Base-by-base conservation (phyloP, 1,139 yeast genomes). In the Saccharomyces hybrid region DNA sequence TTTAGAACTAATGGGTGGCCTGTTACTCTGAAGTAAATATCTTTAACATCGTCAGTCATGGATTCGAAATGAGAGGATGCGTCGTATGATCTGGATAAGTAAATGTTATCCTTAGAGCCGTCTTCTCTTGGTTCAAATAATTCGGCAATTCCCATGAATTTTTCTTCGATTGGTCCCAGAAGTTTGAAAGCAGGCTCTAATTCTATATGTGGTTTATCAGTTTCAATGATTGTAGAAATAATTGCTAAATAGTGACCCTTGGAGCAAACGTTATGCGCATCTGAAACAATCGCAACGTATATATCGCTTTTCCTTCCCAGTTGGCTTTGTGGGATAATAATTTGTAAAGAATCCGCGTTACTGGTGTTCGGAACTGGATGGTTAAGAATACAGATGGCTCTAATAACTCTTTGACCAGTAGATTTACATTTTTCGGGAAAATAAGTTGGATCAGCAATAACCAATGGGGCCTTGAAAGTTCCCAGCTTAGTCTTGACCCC, bases 371-470 rank as follows among this genome's bases (percentile, higher is more conserved):
- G 88, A 53, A 93, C 79, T 23, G 97, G 95, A 68, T 90, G 97
- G 66, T 91, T 87, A 70, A 95, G 76, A 57, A 93, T 80, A 71
- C 98, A 90, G 79, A 95, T 91, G 55, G 98, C 97, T 70, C 99
- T 83, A 61, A 93, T 90, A 53, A 95, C 96, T 67, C 79, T 84
- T 62, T 85, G 83, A 38, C 96, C 97, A 4, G 93, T 84, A 70
- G 88, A 82, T 69, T 81, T 78, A 56, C 93, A 97, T 72, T 83
- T 85, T 48, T 85, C 88, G 2, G 98, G 97, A 83, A 93, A 93
- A 70, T 93, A 93, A 14, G 99, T 93, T 56, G 99, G 99, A 71
- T 93, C 99, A 38, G 97, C 97, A 75, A 93, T 90, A 47, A 93
- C 96, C 59, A 90, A 77, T 61, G 96, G 96, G 0, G 99, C 96